Percentiles rank a stretch among this genome's conserved stretches.
These are phyloP conservation scores for Colletotrichum costaricense DNA, from an alignment of 2,329 filamentous ascomycete genomes.

Conservation along the genomic window DNA sequence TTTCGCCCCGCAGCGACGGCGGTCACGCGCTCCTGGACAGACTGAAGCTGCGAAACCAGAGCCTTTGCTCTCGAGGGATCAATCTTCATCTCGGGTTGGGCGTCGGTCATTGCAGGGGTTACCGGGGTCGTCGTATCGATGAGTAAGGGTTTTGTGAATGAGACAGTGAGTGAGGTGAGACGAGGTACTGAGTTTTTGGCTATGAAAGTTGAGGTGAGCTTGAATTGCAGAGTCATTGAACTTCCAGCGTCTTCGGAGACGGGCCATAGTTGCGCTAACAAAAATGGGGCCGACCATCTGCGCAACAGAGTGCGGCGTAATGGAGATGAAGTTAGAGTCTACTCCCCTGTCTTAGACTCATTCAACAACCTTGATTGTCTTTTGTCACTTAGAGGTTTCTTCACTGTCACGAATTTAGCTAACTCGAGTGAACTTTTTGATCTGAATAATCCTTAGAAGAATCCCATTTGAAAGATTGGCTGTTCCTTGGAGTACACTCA, in stretches of 20 bases:
- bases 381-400: no score
- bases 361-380: background rate
- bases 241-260: slow-evolving; percentile 19
- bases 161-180: background rate
- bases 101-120: slow-evolving; percentile 33
- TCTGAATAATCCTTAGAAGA: no score
- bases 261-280: slow-evolving; percentile 3
- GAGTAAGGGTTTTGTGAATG: background rate
- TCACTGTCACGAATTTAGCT: no score
- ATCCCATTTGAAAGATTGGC: no score
- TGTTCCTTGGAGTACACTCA: background rate
- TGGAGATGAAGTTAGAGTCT: background rate
- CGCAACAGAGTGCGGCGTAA: background rate
- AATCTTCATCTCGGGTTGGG: slow-evolving; percentile 66
- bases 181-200: background rate
- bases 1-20: slow-evolving; percentile 64
- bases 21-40: slow-evolving; percentile 68
- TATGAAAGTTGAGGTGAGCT: background rate
- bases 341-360: background rate
- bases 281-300: background rate
- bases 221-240: slow-evolving; percentile 25
- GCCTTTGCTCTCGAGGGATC: slow-evolving; percentile 70
- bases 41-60: slow-evolving; percentile 71
- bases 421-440: no score
- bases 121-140: background rate